Evolutionary conservation across 345 rosid species (phyloP).

Genomic region (Hibiscus tridactylites): DNA sequence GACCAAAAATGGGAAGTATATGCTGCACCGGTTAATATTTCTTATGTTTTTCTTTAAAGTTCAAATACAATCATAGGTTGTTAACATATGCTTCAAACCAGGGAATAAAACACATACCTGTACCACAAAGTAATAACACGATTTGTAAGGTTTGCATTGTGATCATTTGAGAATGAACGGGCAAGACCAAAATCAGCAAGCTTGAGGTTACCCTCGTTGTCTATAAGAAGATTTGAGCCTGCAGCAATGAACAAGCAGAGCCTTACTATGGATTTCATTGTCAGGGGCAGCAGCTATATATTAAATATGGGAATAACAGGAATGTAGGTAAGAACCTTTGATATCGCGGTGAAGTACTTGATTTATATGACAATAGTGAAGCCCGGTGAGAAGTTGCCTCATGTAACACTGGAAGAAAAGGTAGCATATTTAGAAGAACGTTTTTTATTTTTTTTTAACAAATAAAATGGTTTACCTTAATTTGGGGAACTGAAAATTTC

Average conservation of each 20-base stretch:
- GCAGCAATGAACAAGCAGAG: constrained; percentile 18
- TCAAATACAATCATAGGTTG: not conserved
- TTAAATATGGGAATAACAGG: not conserved
- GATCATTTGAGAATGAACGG: constrained; percentile 68
- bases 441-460: not conserved
- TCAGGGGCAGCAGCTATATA: not conserved
- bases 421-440: not conserved
- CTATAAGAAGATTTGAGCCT: constrained; percentile 94
- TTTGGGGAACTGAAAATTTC: constrained; percentile 85
- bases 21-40: not conserved
- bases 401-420: constrained; percentile 64
- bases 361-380: constrained; percentile 86
- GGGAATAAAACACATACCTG: constrained; percentile 39
- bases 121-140: constrained; percentile 95
- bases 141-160: constrained; percentile 69
- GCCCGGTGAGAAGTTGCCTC: constrained; percentile 94
- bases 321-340: constrained; percentile 44
- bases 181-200: constrained; percentile 98
- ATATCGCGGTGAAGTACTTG: constrained; percentile 98
- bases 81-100: not conserved
- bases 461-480: constrained; percentile 49
- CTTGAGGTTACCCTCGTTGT: constrained; percentile 85
- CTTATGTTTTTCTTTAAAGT: not conserved
- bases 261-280: not conserved
- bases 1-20: not conserved